Evolutionary conservation across 345 rosid genomes (phyloP).

Genomic region (Camelina sativa): DNA sequence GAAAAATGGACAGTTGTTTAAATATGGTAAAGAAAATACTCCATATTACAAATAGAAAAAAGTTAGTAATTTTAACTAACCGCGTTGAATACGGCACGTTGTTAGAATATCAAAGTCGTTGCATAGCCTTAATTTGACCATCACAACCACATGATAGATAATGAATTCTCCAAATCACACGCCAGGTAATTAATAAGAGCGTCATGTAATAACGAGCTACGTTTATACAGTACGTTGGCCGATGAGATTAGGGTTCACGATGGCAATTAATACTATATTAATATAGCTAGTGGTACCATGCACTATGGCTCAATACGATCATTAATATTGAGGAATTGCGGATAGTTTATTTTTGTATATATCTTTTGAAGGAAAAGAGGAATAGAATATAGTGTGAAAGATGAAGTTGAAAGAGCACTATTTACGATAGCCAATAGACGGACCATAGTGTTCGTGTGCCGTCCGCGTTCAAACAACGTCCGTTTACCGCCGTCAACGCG

Average conservation of each 20-base stretch:
- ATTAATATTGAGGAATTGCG: not conserved
- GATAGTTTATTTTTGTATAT: not conserved
- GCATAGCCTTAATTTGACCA: slow-evolving; percentile 30
- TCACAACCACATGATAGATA: slow-evolving; percentile 11
- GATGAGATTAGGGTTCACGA: slow-evolving; percentile 14
- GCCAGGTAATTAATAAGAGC: slow-evolving; percentile 22
- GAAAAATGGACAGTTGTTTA: not conserved
- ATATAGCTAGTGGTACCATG: not conserved
- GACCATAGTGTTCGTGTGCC: slow-evolving; percentile 28
- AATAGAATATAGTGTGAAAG: slow-evolving; percentile 35
- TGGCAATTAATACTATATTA: not conserved
- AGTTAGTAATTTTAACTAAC: not conserved
- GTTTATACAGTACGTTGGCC: slow-evolving; percentile 2
- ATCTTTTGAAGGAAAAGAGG: not conserved
- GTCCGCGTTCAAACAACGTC: slow-evolving; percentile 32
- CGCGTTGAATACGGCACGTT: slow-evolving; percentile 38
- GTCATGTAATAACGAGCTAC: not conserved
- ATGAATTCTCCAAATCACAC: not conserved
- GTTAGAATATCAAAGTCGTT: not conserved
- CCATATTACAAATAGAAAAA: not conserved
- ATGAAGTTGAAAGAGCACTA: slow-evolving; percentile 25
- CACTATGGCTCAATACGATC: slow-evolving; percentile 14
- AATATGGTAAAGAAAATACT: not conserved
- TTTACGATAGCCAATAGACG: slow-evolving; percentile 9
- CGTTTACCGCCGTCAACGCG: slow-evolving; percentile 42